Evolutionary conservation across 805 yeast genomes (phyloP).

Genomic region (Saturnispora diversa): DNA sequence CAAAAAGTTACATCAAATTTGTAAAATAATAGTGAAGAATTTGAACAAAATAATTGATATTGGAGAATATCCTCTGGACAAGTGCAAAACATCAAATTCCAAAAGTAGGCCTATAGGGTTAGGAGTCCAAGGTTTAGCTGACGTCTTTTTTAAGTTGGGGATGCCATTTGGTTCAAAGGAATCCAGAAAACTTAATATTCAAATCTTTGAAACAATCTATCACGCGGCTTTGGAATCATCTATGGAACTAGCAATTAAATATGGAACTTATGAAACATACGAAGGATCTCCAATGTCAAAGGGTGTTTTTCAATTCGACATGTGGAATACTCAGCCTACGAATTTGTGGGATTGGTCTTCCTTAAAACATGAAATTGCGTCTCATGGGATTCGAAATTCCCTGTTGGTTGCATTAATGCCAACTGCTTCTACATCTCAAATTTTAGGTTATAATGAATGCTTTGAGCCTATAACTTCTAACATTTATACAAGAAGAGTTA

Average conservation of each 20-base stretch:
- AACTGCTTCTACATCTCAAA: slow-evolving; percentile 95
- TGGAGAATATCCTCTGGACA: slow-evolving; percentile 74
- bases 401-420: slow-evolving; percentile 94
- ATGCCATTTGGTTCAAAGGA: slow-evolving; percentile 78
- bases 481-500: slow-evolving; percentile 80
- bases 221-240: slow-evolving; percentile 91
- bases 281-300: slow-evolving; percentile 85
- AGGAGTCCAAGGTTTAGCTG: slow-evolving; percentile 98
- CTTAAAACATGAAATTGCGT: slow-evolving; percentile 49
- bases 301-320: slow-evolving; percentile 77
- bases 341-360: slow-evolving; percentile 81
- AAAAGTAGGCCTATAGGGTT: slow-evolving; percentile 90
- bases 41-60: slow-evolving; percentile 78
- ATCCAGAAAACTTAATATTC: slow-evolving; percentile 68
- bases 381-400: slow-evolving; percentile 78
- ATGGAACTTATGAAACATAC: slow-evolving; percentile 67
- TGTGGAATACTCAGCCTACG: slow-evolving; percentile 79
- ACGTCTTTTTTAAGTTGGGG: slow-evolving; percentile 70
- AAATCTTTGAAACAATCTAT: slow-evolving; percentile 91
- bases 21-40: slow-evolving; percentile 72
- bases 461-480: slow-evolving; percentile 95
- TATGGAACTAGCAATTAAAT: slow-evolving; percentile 60
- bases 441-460: slow-evolving; percentile 88
- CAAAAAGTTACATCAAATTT: slow-evolving; percentile 60
- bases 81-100: slow-evolving; percentile 67